Percentiles rank a stretch among this genome's conserved stretches.
These are phyloP conservation scores for Camelina neglecta DNA, from an alignment of 345 rosid genomes.

Conservation along the genomic window DNA sequence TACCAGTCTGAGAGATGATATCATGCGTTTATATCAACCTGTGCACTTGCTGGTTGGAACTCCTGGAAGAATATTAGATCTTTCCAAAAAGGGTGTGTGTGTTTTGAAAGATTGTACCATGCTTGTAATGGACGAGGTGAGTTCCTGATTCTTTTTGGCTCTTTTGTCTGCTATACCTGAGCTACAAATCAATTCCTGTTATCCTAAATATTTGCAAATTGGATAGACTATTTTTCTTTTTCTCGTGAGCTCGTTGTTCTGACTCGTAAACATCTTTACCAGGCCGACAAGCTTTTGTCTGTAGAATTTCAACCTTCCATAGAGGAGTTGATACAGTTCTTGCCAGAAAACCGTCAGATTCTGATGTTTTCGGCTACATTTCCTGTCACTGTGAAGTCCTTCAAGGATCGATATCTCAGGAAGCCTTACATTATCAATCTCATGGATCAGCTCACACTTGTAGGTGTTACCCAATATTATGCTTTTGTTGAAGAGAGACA, in stretches of 20 bases:
- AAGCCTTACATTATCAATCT: slow-evolving; percentile 96
- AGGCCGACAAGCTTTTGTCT: slow-evolving; percentile 58
- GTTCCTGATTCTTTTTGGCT: slow-evolving; percentile 7
- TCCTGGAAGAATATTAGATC: slow-evolving; percentile 95
- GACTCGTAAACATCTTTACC: slow-evolving; percentile 10
- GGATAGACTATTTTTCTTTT: background rate
- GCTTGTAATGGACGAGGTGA: slow-evolving; percentile 99
- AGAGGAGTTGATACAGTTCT: slow-evolving; percentile 87
- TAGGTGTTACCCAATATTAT: slow-evolving; percentile 95
- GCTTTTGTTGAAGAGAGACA: slow-evolving; percentile 99
- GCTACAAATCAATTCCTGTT: background rate
- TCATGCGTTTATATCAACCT: slow-evolving; percentile 92
- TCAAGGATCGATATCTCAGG: slow-evolving; percentile 80
- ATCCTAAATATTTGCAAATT: slow-evolving; percentile 7
- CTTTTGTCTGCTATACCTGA: background rate
- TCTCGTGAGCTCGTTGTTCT: slow-evolving; percentile 17
- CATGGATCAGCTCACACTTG: slow-evolving; percentile 97
- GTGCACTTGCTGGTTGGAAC: slow-evolving; percentile 94
- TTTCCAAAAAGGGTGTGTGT: slow-evolving; percentile 90
- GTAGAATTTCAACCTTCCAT: slow-evolving; percentile 97
- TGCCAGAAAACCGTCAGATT: slow-evolving; percentile 81
- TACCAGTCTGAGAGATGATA: slow-evolving; percentile 96
- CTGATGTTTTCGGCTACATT: slow-evolving; percentile 98
- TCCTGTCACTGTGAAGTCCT: slow-evolving; percentile 97
- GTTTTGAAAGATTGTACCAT: slow-evolving; percentile 86